Evolutionary conservation across 1,284 basidiomycete species (phyloP), one percentile per base, ranked within the genome.

Genomic region (Trichosporon inkin): DNA sequence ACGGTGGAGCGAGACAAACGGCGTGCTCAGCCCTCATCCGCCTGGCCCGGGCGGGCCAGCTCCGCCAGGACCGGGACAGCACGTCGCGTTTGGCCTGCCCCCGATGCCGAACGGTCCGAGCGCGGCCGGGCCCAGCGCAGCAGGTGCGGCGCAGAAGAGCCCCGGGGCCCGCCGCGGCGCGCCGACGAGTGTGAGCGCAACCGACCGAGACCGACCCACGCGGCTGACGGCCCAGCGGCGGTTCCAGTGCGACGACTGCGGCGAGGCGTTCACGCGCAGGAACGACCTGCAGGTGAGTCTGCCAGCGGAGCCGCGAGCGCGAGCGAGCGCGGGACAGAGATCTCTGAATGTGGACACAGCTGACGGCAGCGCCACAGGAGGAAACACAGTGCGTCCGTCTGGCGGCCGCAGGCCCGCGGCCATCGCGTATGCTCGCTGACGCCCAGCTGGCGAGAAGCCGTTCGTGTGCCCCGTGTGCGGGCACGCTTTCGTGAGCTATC

Each of bases 271-370:
- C 32, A 66, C 64, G 1, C 61, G 64, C 16, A 49, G 62, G 6
- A 66, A 66, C 53, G 64, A 66, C n/a, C 38, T 66, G 1, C 51
- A 54, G 4, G 62, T 63, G 54, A 60, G 62, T 60, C 19, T 13
- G 3, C 14, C 5, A 8, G 28, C 28, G 28, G 5, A 8, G 8
- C 5, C 28, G 28, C 28, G 28, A 32, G 28, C 28, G 28, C 8
- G 5, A 32, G 28, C 28, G 28, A 32, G 28, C 28, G 28, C 28
- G 8, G 28, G 22, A 16, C 20, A 6, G 6, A 44, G 38, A 6
- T 28, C 39, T 19, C 37, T 13, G 37, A 28, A 22, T 14, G 53
- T 36, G 24, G 35, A 40, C 24, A 11, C 19, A 17, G 38, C 58
- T 55, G 53, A 59, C 53, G 14, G 4, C 56, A 64, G 60, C 63